phyloP scores from a whole-genome alignment of 768 basidiomycete species.

The Cytidiella melzeri region DNA sequence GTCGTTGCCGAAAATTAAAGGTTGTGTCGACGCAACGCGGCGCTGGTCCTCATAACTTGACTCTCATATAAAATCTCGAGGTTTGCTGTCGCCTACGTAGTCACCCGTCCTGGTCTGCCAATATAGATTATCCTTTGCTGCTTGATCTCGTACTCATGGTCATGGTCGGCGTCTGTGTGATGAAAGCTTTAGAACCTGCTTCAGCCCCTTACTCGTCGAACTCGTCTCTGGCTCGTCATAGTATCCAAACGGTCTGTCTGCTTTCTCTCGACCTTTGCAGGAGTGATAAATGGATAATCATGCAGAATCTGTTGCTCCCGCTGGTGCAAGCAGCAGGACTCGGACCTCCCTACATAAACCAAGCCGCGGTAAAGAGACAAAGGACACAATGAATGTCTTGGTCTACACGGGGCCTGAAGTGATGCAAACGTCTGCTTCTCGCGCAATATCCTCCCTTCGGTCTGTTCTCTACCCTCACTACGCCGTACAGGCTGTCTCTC shows the following conservation, averaged over 20 bases:
- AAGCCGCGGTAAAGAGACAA: background rate
- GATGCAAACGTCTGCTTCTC: conserved; percentile 30
- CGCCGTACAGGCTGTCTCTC: conserved; percentile 65
- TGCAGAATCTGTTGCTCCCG: background rate
- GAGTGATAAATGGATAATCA: background rate
- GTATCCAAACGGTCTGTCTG: background rate
- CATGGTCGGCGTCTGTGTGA: too few relatives aligned
- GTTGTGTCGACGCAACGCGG: too few relatives aligned
- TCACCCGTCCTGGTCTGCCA: too few relatives aligned
- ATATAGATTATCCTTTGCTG: too few relatives aligned
- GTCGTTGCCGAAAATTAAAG: too few relatives aligned
- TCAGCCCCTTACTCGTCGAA: too few relatives aligned
- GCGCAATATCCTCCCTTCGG: conserved; percentile 34
- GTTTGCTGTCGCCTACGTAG: too few relatives aligned
- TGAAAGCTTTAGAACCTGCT: too few relatives aligned
- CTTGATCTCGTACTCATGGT: too few relatives aligned
- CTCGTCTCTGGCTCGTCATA: too few relatives aligned
- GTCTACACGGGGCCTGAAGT: conserved; percentile 41
- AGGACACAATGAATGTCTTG: conserved; percentile 34
- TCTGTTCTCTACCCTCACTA: conserved; percentile 66
- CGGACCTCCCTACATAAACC: background rate
- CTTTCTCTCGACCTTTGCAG: background rate
- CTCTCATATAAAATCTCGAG: too few relatives aligned
- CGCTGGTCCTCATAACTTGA: too few relatives aligned
- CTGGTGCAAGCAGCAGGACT: background rate